phyloP scores from a whole-genome alignment of 495 filamentous ascomycete genomes.

The Paragyromitra xinjiangensis region DNA sequence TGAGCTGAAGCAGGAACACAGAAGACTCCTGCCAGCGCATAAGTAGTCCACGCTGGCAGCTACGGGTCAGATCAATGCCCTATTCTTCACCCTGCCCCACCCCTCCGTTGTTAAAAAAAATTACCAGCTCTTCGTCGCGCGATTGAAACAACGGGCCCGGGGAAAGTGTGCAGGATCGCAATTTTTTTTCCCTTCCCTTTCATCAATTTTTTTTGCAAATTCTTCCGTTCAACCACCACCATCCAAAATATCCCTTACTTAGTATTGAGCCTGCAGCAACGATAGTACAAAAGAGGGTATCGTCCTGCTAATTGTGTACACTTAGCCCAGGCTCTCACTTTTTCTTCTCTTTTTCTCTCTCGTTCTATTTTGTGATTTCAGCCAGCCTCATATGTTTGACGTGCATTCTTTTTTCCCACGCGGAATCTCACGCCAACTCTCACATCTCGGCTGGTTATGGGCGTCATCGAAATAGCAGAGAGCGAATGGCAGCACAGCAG shows the following conservation, averaged over 20 bases:
- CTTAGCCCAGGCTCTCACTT: conserved; percentile 35
- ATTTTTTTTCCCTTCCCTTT: conserved; percentile 37
- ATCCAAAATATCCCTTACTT: conserved; percentile 20
- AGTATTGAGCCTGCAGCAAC: conserved; percentile 48
- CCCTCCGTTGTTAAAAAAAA: conserved; percentile 51
- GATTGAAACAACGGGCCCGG: conserved; percentile 54
- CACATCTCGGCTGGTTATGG: conserved; percentile 42
- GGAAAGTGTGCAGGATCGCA: conserved; percentile 55
- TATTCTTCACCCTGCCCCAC: conserved; percentile 54
- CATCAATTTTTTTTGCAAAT: conserved; percentile 25
- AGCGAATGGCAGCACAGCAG: conserved; percentile 40
- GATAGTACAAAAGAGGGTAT: conserved; percentile 38
- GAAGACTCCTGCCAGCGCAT: conserved; percentile 56
- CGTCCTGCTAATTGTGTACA: conserved; percentile 36
- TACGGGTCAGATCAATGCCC: conserved; percentile 51
- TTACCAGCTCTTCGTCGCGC: conserved; percentile 47
- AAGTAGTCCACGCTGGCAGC: conserved; percentile 55
- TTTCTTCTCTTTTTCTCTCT: not conserved
- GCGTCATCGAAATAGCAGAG: conserved; percentile 43
- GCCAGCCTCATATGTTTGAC: conserved; percentile 48
- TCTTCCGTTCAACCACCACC: conserved; percentile 21
- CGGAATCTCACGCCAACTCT: conserved; percentile 46
- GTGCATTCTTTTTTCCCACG: conserved; percentile 42
- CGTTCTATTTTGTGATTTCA: conserved; percentile 41
- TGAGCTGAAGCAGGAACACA: conserved; percentile 56